Evolutionary conservation across 192 early-diverging fungal species (phyloP).

Genomic region (Spizellomyces punctatus): DNA sequence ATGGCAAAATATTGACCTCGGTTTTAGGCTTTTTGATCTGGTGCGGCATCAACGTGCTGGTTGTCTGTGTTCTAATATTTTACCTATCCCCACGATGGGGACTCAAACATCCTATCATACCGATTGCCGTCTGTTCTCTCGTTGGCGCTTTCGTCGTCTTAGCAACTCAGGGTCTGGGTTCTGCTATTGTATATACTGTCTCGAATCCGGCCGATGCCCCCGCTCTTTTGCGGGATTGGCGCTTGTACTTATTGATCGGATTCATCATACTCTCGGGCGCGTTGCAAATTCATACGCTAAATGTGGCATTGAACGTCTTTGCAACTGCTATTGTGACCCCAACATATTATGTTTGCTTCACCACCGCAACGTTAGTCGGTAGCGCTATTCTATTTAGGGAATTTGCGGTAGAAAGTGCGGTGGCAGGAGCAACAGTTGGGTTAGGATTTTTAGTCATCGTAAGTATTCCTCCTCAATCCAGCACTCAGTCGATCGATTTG

Average conservation of each 20-base stretch:
- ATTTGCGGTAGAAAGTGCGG: conserved; percentile 44
- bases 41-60: conserved; percentile 18
- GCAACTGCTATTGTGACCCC: conserved; percentile 75
- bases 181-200: conserved; percentile 63
- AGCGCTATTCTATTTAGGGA: conserved; percentile 68
- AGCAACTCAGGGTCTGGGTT: conserved; percentile 66
- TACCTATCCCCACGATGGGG: conserved; percentile 63
- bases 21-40: conserved; percentile 17
- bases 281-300: conserved; percentile 70
- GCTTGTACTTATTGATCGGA: conserved; percentile 60
- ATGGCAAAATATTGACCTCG: background rate
- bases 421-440: conserved; percentile 34
- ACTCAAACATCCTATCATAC: conserved; percentile 54
- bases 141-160: conserved; percentile 69
- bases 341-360: conserved; percentile 76
- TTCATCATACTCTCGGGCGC: conserved; percentile 58
- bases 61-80: conserved; percentile 52
- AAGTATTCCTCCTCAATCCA: conserved; percentile 5
- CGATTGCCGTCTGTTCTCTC: conserved; percentile 60
- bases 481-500: background rate
- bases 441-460: conserved; percentile 57
- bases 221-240: conserved; percentile 70
- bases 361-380: conserved; percentile 63
- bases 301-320: conserved; percentile 72
- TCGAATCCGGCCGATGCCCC: conserved; percentile 34